These are phyloP conservation scores for Umbelopsis sp. DNA, from an alignment of 192 early-diverging fungal species.

Conservation along the genomic window DNA sequence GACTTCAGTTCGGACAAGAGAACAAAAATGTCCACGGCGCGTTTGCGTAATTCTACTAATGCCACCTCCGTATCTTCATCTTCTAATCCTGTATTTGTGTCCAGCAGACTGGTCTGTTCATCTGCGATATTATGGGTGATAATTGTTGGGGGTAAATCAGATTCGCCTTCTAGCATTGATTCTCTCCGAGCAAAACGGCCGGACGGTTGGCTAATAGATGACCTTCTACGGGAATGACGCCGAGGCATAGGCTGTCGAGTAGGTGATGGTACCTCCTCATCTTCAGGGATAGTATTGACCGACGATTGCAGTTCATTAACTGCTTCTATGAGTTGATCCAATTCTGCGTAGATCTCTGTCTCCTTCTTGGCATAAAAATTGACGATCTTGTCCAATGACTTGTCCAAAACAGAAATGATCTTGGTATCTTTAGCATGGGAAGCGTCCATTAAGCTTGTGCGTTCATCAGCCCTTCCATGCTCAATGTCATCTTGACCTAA, in stretches of 20 bases:
- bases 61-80: not conserved
- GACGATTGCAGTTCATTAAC: conserved; percentile 13
- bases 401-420: conserved; percentile 81
- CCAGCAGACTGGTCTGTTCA: conserved; percentile 7
- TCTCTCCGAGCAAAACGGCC: conserved; percentile 33
- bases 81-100: not conserved
- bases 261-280: not conserved
- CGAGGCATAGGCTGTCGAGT: not conserved
- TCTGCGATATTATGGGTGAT: conserved; percentile 34
- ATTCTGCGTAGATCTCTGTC: conserved; percentile 68
- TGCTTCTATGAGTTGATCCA: conserved; percentile 53
- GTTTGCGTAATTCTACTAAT: conserved; percentile 27
- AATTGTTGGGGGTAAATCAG: conserved; percentile 37
- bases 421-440: conserved; percentile 40
- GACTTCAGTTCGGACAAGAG: conserved; percentile 83
- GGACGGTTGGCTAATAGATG: conserved; percentile 16
- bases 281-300: conserved; percentile 1
- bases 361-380: conserved; percentile 86
- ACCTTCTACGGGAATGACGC: not conserved
- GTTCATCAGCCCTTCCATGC: conserved; percentile 27
- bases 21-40: conserved; percentile 79
- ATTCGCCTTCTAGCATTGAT: conserved; percentile 29
- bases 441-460: conserved; percentile 36
- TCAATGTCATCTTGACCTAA: conserved; percentile 39
- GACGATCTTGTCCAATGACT: conserved; percentile 82